Evolutionary conservation across 192 early-diverging fungal species (phyloP), one percentile per base, ranked within the genome.

Genomic region (Rhizophagus clarus): DNA sequence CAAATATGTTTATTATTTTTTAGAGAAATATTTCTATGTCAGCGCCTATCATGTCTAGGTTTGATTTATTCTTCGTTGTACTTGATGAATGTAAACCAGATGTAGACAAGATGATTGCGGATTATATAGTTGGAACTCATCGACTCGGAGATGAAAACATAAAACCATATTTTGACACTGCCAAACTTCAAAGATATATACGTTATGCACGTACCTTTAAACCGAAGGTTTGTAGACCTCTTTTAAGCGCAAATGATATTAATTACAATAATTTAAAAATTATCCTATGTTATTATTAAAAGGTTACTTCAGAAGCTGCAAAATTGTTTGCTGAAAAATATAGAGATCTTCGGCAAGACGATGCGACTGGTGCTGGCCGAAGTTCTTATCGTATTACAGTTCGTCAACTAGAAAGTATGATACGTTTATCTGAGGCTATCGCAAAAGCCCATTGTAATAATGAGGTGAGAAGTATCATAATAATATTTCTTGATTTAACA

Each of bases 41-140:
- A 4, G 92, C 95, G 8, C 96, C 97, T 22, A 98, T 99, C 82
- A 97, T 99, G 97, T 99, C 97, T 42, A 95, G 97, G 82, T 99
- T 99, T 81, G 97, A 99, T 86, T 80, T 99, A 78, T 98, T 99
- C 88, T 98, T 98, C 85, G 95, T 99, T 12, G 92, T 98, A 37
- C 84, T 99, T 81, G 97, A 99, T 83, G 95, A 99, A 69, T 94
- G 93, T 82, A 94, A 97, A 82, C 94, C 96, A 75, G 86, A 90
- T 0, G 89, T 93, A 4, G 97, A 99, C 83, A 93, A 88, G 82
- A 93, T 95, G 81, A 95, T 98, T 45, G 97, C 97, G 2, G 88
- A 93, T 37, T 96, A 99, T 80, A 98, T 99, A 82, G 91, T 98
- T 60, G 88, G 87, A 61, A 93, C 97, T 61, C 97, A 99, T 84